Base-by-base conservation (phyloP, 2,329 filamentous ascomycete genomes). In the Madurella fahalii region DNA sequence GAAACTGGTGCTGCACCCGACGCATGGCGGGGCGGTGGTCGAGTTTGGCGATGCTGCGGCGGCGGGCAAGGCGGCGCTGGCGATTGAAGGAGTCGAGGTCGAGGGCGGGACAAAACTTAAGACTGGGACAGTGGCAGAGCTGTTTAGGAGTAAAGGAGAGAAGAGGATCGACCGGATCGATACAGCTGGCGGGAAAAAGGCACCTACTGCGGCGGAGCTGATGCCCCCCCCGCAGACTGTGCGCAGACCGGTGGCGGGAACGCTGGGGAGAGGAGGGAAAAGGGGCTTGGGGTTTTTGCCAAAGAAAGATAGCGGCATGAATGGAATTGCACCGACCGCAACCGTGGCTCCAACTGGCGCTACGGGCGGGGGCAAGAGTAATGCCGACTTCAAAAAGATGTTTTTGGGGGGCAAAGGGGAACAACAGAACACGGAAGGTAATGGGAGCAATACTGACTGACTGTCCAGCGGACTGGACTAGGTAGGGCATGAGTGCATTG, bases 21-120 rank as follows among this genome's bases (percentile, higher is more conserved):
- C 90, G 56, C 89, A 95, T 58, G 85, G 86, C 54, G 92, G 91
- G 12, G 94, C 92, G 5, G 87, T 93, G 52, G 79, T 97, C 39
- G 94, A 97, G 67, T 96, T 89, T 64, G 74, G 75, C 2, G 83
- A 89, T 48, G 78, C 86, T 2, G 77, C 83, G 2, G 80, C 84
- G 37, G 88, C 88, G 0, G 92, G 92, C 25, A 87, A 82, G 65
- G 88, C 87, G 1, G 76, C 82, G n/a, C 67, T 87, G 8, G 76
- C 75, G 25, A 71, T 87, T 2, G 76, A 83, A 42, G 80, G 80
- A 5, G 65, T 75, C 49, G 77, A 82, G 47, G 78, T 86, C 43
- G 77, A 75, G 45, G 79, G 77, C 2, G 72, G 74, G 37, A 79
- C 57, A 55, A 65, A 72, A 53, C 71, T 87, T 20, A 77, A 75